Evolutionary conservation across 2,329 filamentous ascomycete genomes (phyloP).

Genomic region (Akanthomyces dipterigenus): DNA sequence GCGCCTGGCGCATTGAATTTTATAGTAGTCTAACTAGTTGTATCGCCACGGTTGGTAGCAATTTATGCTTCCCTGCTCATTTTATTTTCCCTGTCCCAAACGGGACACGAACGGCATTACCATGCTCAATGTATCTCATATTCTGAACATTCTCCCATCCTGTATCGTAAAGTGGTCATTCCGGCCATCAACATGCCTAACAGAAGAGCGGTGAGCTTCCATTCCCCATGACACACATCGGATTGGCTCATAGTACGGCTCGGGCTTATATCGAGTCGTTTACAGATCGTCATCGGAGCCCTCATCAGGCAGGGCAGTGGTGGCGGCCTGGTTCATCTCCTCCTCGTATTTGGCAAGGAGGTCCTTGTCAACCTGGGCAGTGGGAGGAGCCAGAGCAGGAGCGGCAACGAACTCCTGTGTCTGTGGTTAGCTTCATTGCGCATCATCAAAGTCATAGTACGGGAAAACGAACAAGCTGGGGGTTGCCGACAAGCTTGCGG

Average conservation of each 20-base stretch:
- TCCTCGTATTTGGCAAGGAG: slow-evolving; percentile 76
- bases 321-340: slow-evolving; percentile 78
- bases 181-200: neutral
- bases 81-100: slow-evolving; percentile 8
- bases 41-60: slow-evolving; percentile 4
- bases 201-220: neutral
- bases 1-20: slow-evolving; percentile 4
- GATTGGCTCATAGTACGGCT: slow-evolving; percentile 6
- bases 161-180: slow-evolving; percentile 13
- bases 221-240: neutral
- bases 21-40: slow-evolving; percentile 11
- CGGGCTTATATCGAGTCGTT: slow-evolving; percentile 26
- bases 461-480: slow-evolving; percentile 29
- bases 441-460: neutral
- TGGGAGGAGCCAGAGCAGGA: slow-evolving; percentile 87
- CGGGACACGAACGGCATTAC: slow-evolving; percentile 5
- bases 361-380: slow-evolving; percentile 78
- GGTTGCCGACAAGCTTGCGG: slow-evolving; percentile 95
- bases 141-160: slow-evolving; percentile 11
- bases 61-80: slow-evolving; percentile 9
- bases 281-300: slow-evolving; percentile 69
- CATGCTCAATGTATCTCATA: slow-evolving; percentile 4
- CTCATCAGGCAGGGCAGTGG: slow-evolving; percentile 88
- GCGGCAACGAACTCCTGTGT: slow-evolving; percentile 92
- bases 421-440: slow-evolving; percentile 21